A percentile compares a stretch with the other conserved stretches of the same genome.
phyloP scores from a whole-genome alignment of 345 rosid species.

The Acer saccharum region DNA sequence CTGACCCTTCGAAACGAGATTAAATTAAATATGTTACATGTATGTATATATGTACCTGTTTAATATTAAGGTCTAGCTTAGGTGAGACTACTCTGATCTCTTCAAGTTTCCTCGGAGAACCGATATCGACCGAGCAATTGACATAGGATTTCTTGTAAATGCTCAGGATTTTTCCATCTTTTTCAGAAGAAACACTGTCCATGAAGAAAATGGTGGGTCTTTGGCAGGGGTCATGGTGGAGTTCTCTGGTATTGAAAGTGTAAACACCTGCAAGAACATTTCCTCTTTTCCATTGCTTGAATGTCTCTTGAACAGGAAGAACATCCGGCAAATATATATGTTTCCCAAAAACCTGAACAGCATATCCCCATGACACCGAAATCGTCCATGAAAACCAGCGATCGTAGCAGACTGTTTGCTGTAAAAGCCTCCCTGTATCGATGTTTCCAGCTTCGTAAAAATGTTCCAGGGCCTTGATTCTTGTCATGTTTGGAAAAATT shows the following conservation, averaged over 20 bases:
- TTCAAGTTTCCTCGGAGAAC: constrained; percentile 60
- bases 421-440: constrained; percentile 73
- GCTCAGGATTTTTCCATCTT: constrained; percentile 35
- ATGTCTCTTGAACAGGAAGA: constrained; percentile 59
- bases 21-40: no score
- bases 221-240: constrained; percentile 61
- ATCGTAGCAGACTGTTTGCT: constrained; percentile 80
- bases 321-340: constrained; percentile 48
- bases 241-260: constrained; percentile 53
- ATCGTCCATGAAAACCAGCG: constrained; percentile 80
- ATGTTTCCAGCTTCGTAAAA: constrained; percentile 48
- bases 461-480: constrained; percentile 46
- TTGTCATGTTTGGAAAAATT: constrained; percentile 73
- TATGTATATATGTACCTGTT: constrained; percentile 50
- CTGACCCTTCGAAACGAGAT: no score
- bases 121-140: constrained; percentile 46
- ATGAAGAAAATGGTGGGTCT: constrained; percentile 74
- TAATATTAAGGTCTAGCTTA: constrained; percentile 50
- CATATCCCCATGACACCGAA: constrained; percentile 84
- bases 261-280: constrained; percentile 38
- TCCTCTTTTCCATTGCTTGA: constrained; percentile 61
- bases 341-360: constrained; percentile 58
- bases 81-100: constrained; percentile 66
- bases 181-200: constrained; percentile 31
- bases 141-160: constrained; percentile 50